These are phyloP conservation scores for Fusarium nodosum DNA, from an alignment of 2,329 filamentous ascomycete species.

Conservation along the genomic window DNA sequence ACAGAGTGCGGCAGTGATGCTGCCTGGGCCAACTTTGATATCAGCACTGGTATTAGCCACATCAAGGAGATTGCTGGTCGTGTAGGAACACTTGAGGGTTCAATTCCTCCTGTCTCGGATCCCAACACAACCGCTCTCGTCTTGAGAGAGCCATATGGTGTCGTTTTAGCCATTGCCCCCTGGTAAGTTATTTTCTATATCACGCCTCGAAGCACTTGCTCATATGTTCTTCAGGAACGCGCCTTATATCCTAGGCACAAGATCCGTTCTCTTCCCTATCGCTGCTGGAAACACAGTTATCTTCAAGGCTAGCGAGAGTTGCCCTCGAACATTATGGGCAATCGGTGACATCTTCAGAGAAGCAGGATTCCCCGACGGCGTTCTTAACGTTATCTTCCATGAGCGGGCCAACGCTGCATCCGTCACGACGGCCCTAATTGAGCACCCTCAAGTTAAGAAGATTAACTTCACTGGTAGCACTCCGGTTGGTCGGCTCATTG, in stretches of 20 bases:
- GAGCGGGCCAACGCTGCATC: constrained; percentile 75
- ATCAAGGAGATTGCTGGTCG: constrained; percentile 61
- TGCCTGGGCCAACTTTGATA: constrained; percentile 60
- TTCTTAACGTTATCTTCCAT: constrained; percentile 78
- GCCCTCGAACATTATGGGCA: constrained; percentile 73
- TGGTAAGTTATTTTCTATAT: constrained; percentile 68
- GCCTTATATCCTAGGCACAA: constrained; percentile 66
- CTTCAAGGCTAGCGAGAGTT: constrained; percentile 78
- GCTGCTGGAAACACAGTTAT: constrained; percentile 84
- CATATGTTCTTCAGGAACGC: constrained; percentile 64
- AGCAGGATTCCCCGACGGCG: constrained; percentile 81
- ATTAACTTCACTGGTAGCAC: constrained; percentile 90
- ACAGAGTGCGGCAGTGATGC: constrained; percentile 60
- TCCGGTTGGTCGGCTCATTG: constrained; percentile 79
- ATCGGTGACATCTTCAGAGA: constrained; percentile 75
- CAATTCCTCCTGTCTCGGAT: constrained; percentile 54
- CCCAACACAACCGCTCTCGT: constrained; percentile 68
- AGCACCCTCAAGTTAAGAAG: constrained; percentile 77
- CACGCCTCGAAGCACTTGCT: neutral
- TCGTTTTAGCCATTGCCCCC: constrained; percentile 82
- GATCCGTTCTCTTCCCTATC: constrained; percentile 72
- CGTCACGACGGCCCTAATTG: constrained; percentile 77
- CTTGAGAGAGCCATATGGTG: constrained; percentile 81
- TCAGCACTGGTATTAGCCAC: constrained; percentile 54
- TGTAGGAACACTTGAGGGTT: constrained; percentile 56